Conservation (phyloP, 805 yeast species). For the Lipomyces orientalis region DNA sequence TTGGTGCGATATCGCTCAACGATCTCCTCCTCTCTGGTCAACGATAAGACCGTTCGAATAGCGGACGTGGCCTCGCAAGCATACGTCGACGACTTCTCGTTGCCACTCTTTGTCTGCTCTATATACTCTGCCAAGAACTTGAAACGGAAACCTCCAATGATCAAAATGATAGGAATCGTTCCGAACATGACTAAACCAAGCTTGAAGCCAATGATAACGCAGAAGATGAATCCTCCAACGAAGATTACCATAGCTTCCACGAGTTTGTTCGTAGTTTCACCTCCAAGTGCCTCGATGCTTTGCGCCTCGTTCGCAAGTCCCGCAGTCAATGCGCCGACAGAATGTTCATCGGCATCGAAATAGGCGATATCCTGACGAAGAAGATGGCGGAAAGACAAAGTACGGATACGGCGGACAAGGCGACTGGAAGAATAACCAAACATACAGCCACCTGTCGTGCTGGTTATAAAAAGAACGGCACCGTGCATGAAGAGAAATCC, state of each 20-base stretch:
- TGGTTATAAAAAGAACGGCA: slow-evolving; percentile 22
- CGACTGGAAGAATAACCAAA: slow-evolving; percentile 36
- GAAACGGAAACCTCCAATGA: slow-evolving; percentile 50
- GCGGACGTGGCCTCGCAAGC: slow-evolving; percentile 51
- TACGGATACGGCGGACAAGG: slow-evolving; percentile 40
- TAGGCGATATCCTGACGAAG: slow-evolving; percentile 43
- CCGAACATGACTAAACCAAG: slow-evolving; percentile 52
- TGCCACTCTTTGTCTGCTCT: slow-evolving; percentile 47
- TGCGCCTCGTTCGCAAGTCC: slow-evolving; percentile 41
- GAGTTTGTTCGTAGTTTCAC: slow-evolving; percentile 42
- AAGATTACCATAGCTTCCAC: slow-evolving; percentile 47
- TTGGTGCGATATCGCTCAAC: slow-evolving; percentile 41
- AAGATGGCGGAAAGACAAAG: slow-evolving; percentile 36
- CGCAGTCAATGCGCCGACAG: slow-evolving; percentile 41
- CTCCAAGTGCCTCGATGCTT: slow-evolving; percentile 42
- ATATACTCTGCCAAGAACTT: slow-evolving; percentile 44
- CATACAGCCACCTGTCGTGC: slow-evolving; percentile 23
- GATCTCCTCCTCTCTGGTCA: slow-evolving; percentile 52
- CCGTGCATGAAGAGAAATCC: slow-evolving; percentile 32
- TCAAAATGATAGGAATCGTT: slow-evolving; percentile 46
- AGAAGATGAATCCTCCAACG: slow-evolving; percentile 49
- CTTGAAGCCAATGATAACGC: slow-evolving; percentile 50
- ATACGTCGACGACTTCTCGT: slow-evolving; percentile 48
- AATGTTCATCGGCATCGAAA: slow-evolving; percentile 40
- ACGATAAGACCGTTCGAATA: slow-evolving; percentile 50